A percentile compares a stretch with the other conserved stretches of the same genome.
Conservation (phyloP, 2,329 filamentous ascomycete species). For the Nannizziopsis arthrosporioides region DNA sequence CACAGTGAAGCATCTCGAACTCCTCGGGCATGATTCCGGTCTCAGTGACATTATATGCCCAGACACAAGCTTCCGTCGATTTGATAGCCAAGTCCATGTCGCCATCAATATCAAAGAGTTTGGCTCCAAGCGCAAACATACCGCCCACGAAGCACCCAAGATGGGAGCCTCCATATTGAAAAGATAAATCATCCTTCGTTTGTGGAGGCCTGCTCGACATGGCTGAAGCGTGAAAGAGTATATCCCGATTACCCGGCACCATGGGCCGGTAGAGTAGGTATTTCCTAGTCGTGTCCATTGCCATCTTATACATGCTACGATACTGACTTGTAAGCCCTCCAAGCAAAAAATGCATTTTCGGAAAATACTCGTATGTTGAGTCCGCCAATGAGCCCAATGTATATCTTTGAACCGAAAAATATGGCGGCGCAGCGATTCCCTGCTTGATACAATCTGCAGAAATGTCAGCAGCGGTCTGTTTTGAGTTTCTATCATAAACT, state of each 20-base stretch:
- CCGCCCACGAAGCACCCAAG: conserved; percentile 46
- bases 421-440: conserved; percentile 29
- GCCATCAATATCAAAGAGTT: conserved; percentile 39
- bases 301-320: conserved; percentile 56
- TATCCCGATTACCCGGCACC: conserved; percentile 53
- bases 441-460: conserved; percentile 28
- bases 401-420: conserved; percentile 28
- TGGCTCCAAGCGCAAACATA: conserved; percentile 44
- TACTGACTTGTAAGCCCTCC: conserved; percentile 58
- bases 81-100: conserved; percentile 41
- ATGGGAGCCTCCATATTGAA: conserved; percentile 39
- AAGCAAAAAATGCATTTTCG: conserved; percentile 60
- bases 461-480: conserved; percentile 7
- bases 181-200: conserved; percentile 19
- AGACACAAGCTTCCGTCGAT: conserved; percentile 45
- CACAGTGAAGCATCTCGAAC: conserved; percentile 35
- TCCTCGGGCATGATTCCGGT: conserved; percentile 46
- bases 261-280: conserved; percentile 69
- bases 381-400: conserved; percentile 47
- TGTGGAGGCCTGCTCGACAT: conserved; percentile 40
- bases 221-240: conserved; percentile 53
- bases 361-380: conserved; percentile 48
- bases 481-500: conserved; percentile 14
- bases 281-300: conserved; percentile 56
- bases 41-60: conserved; percentile 41